These are phyloP conservation scores for Coleophoma cylindrospora DNA, from an alignment of 2,329 filamentous ascomycete species.

Conservation along the genomic window DNA sequence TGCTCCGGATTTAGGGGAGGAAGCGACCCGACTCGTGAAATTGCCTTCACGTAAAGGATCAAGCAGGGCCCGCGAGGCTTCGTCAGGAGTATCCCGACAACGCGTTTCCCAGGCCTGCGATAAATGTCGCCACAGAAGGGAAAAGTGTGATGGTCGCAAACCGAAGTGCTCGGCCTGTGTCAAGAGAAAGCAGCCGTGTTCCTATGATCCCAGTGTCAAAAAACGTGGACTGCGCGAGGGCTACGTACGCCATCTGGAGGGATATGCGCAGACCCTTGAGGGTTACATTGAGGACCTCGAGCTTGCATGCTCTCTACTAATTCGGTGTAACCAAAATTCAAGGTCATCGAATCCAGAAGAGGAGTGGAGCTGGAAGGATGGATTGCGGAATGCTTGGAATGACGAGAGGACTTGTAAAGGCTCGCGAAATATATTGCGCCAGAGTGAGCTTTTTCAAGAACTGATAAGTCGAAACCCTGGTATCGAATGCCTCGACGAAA, in stretches of 20 bases:
- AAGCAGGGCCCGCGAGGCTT: not conserved
- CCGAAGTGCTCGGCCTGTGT: constrained; percentile 57
- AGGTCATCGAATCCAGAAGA: constrained; percentile 30
- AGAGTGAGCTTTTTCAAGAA: no score
- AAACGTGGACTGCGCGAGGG: constrained; percentile 67
- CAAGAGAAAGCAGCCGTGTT: constrained; percentile 40
- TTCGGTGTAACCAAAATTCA: constrained; percentile 32
- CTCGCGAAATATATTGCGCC: constrained; percentile 3
- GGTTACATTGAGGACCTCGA: not conserved
- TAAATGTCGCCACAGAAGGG: constrained; percentile 43
- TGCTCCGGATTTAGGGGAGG: not conserved
- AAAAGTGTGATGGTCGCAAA: constrained; percentile 52
- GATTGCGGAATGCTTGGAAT: not conserved
- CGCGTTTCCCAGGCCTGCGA: constrained; percentile 44
- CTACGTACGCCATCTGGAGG: constrained; percentile 68
- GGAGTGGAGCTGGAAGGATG: constrained; percentile 36
- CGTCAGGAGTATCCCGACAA: constrained; percentile 1
- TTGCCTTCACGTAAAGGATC: not conserved
- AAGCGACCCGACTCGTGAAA: not conserved
- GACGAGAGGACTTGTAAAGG: constrained; percentile 8
- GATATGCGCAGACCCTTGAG: not conserved
- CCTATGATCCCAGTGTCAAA: constrained; percentile 66
- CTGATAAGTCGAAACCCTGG: no score
- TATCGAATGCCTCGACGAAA: no score
- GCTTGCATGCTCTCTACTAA: not conserved